Percentiles rank a stretch among this genome's conserved stretches.
Conservation (phyloP, 352 stramenopile species). For the Aphanomyces cochlioides region DNA sequence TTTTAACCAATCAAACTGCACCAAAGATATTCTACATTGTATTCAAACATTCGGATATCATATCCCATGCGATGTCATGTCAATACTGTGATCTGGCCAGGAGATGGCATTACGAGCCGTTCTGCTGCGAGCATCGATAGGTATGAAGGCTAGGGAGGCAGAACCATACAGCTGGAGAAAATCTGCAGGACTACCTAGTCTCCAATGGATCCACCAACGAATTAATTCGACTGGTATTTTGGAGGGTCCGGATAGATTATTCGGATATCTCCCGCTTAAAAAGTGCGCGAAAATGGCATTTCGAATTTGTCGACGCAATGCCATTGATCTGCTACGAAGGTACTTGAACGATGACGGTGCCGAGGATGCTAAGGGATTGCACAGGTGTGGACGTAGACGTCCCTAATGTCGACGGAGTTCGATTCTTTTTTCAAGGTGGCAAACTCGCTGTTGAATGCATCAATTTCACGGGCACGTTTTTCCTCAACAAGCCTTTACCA, state of each 20-base stretch:
- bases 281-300: constrained; percentile 1
- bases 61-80: too few relatives aligned
- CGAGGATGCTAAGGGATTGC: neutral
- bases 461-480: constrained; percentile 67
- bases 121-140: too few relatives aligned
- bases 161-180: too few relatives aligned
- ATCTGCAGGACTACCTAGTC: neutral
- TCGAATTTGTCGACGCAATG: neutral
- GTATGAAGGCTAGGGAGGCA: too few relatives aligned
- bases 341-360: neutral
- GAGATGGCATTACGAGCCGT: too few relatives aligned
- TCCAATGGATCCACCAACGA: neutral
- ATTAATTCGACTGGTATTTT: neutral
- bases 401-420: constrained; percentile 53
- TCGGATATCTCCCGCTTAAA: neutral
- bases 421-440: constrained; percentile 59
- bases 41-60: too few relatives aligned
- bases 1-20: too few relatives aligned
- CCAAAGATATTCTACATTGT: too few relatives aligned
- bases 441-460: constrained; percentile 63
- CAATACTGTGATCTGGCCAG: too few relatives aligned
- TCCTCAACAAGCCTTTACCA: constrained; percentile 53
- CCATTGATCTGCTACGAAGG: constrained; percentile 16
- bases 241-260: constrained; percentile 7
- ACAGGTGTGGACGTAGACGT: constrained; percentile 71